Evolutionary conservation across 129 eudicot genomes (phyloP).

Genomic region (Helianthus annuus): HanXRQr2.0-SUNRISE NC_035447.2:97984817-97985316

Average conservation of each 20-base stretch:
- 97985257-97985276: constrained; percentile 24
- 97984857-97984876: not conserved
- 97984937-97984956: not conserved
- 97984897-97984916: not conserved
- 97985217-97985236: constrained; percentile 31
- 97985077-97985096: not conserved
- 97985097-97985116: not conserved
- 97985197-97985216: constrained; percentile 25
- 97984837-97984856: too few relatives aligned
- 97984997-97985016: not conserved
- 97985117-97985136: not conserved
- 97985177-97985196: too few relatives aligned
- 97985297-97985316: constrained; percentile 89
- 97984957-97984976: constrained; percentile 1
- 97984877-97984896: not conserved
- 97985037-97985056: not conserved
- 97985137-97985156: too few relatives aligned
- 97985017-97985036: not conserved
- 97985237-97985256: constrained; percentile 21
- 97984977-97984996: not conserved
- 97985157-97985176: too few relatives aligned
- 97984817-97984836: too few relatives aligned
- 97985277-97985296: constrained; percentile 77
- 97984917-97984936: not conserved
- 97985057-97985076: not conserved